Conservation (phyloP, 2,329 filamentous ascomycete species). For the Aspergillus brunneoviolaceus region DNA sequence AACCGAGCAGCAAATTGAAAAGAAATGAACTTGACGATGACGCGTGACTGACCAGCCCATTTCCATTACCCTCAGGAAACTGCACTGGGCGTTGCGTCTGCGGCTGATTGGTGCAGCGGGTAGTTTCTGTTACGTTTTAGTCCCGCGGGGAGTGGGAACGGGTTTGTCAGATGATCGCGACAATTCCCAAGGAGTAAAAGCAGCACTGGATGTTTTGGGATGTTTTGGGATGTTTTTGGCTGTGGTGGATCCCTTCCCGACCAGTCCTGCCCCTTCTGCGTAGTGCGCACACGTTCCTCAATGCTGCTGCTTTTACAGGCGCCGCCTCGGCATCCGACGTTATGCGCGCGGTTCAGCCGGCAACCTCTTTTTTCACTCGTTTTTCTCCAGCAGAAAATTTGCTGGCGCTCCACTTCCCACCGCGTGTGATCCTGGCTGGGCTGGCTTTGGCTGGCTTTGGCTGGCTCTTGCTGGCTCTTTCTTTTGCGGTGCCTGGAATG, state of each 20-base stretch:
- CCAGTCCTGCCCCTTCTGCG: constrained; percentile 6
- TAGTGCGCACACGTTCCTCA: not conserved
- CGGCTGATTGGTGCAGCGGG: constrained; percentile 28
- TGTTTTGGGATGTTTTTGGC: not conserved
- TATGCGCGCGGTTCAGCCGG: not conserved
- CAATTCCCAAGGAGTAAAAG: not conserved
- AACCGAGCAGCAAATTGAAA: not conserved
- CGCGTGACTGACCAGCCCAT: constrained; percentile 20
- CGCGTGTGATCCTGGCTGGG: constrained; percentile 19
- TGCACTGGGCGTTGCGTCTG: not conserved
- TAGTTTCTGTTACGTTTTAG: constrained; percentile 42
- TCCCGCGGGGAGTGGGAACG: constrained; percentile 18
- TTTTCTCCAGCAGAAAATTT: not conserved
- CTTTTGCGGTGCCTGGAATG: constrained; percentile 17
- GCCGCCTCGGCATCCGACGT: not conserved
- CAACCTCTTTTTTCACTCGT: not conserved
- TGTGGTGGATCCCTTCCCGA: not conserved
- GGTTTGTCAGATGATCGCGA: constrained; percentile 35
- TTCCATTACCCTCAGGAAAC: constrained; percentile 34
- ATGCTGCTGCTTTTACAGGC: not conserved
- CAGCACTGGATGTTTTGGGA: not conserved
- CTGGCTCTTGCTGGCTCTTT: not conserved
- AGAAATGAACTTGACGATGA: not conserved
- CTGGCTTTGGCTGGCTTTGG: not conserved
- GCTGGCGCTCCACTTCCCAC: not conserved